phyloP scores from a whole-genome alignment of 495 filamentous ascomycete species.

The Podospora sp. region DNA sequence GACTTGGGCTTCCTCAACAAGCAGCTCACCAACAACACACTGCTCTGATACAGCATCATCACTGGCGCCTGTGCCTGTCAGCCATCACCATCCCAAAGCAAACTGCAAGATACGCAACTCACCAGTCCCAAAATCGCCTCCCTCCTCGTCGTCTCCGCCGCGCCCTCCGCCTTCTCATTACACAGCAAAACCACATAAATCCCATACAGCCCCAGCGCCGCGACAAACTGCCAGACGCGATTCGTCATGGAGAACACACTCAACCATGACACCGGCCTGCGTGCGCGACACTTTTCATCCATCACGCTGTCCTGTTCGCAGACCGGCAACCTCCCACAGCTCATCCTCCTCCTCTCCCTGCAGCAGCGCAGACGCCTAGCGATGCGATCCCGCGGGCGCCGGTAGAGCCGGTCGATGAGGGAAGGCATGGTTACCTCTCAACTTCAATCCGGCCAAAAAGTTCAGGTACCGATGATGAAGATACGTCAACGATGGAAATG shows the following conservation, averaged over 20 bases:
- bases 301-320: background rate
- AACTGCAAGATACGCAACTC: too few relatives aligned
- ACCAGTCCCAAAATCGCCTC: background rate
- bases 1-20: background rate
- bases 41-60: background rate
- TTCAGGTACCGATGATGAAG: too few relatives aligned
- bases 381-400: too few relatives aligned
- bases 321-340: slow-evolving; percentile 38
- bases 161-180: background rate
- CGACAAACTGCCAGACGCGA: slow-evolving; percentile 22
- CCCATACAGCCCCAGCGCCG: slow-evolving; percentile 13
- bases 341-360: background rate
- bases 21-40: background rate
- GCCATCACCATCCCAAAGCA: background rate
- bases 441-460: too few relatives aligned
- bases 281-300: slow-evolving; percentile 67
- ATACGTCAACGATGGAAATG: too few relatives aligned
- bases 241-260: slow-evolving; percentile 9
- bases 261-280: slow-evolving; percentile 19
- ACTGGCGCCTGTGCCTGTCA: background rate
- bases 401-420: too few relatives aligned
- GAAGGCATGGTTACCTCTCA: too few relatives aligned
- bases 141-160: background rate
- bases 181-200: slow-evolving; percentile 16
- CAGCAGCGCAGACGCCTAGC: too few relatives aligned